phyloP scores from a whole-genome alignment of 306 rosid genomes.

The Alnus rubra region DNA sequence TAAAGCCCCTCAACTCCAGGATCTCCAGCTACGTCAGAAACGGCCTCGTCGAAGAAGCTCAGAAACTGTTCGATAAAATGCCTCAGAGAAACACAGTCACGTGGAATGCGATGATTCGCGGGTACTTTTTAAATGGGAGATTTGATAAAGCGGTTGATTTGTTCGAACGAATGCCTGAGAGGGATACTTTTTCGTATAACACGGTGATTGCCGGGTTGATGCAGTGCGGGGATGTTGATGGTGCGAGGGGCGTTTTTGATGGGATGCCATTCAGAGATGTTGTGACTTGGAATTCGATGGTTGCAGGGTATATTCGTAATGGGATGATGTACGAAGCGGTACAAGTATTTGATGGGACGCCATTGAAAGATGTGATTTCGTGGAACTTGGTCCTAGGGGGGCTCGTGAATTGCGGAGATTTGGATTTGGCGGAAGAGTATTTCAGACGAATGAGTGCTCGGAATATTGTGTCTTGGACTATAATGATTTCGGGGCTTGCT shows the following conservation, averaged over 20 bases:
- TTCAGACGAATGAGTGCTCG: conserved; percentile 33
- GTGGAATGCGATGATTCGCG: conserved; percentile 54
- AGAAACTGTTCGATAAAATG: conserved; percentile 51
- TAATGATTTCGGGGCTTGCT: conserved; percentile 43
- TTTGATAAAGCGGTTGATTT: conserved; percentile 24
- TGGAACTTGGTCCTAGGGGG: conserved; percentile 60
- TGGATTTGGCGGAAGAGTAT: conserved; percentile 42
- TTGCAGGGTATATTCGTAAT: conserved; percentile 48
- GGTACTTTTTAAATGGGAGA: conserved; percentile 35
- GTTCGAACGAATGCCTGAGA: conserved; percentile 37
- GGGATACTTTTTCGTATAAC: conserved; percentile 48
- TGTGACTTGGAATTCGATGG: conserved; percentile 57
- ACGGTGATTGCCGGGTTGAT: conserved; percentile 54
- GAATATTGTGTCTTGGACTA: conserved; percentile 56
- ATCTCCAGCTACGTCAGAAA: conserved; percentile 42
- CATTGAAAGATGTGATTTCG: conserved; percentile 47
- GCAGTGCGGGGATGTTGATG: conserved; percentile 48
- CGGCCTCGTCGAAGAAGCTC: conserved; percentile 43
- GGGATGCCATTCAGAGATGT: conserved; percentile 45
- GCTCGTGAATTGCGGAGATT: conserved; percentile 40
- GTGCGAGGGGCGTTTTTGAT: conserved; percentile 36
- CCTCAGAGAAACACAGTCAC: conserved; percentile 46
- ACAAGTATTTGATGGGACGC: conserved; percentile 42
- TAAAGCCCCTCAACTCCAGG: conserved; percentile 49
- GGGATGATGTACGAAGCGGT: conserved; percentile 40